These are phyloP conservation scores for Lasiosphaeriaceae sp. DNA, from an alignment of 495 filamentous ascomycete species.

Conservation along the genomic window DNA sequence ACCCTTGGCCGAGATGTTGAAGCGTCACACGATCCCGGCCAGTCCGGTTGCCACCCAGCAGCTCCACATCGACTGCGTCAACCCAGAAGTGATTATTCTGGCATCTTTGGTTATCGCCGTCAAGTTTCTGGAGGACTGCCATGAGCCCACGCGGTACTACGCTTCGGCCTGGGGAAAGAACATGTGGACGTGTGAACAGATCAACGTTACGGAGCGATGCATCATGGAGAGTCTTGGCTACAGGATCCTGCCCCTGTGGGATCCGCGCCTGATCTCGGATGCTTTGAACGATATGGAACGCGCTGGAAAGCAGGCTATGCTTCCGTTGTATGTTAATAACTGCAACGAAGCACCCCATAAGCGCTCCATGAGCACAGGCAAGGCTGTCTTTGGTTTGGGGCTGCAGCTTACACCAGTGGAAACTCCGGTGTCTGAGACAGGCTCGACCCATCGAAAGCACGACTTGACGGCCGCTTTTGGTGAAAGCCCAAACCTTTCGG, in stretches of 20 bases:
- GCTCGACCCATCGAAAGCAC: constrained; percentile 1
- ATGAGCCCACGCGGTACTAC: constrained; percentile 42
- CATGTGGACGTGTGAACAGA: constrained; percentile 49
- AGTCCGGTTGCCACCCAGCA: constrained; percentile 20
- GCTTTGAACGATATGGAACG: constrained; percentile 52
- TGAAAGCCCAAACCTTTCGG: background rate
- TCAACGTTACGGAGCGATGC: constrained; percentile 52
- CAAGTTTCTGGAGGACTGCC: constrained; percentile 51
- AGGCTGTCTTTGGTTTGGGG: constrained; percentile 32
- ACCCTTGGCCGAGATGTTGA: constrained; percentile 15
- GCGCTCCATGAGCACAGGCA: constrained; percentile 35
- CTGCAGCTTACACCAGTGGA: constrained; percentile 39
- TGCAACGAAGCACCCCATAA: constrained; percentile 21
- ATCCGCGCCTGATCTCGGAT: constrained; percentile 42
- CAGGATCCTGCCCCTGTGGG: constrained; percentile 49
- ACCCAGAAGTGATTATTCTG: constrained; percentile 50
- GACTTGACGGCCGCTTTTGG: constrained; percentile 9
- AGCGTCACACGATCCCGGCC: constrained; percentile 45
- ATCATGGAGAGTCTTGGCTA: constrained; percentile 53
- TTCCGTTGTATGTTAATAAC: constrained; percentile 11
- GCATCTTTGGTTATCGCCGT: constrained; percentile 46
- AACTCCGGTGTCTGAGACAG: constrained; percentile 33
- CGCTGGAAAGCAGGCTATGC: constrained; percentile 38
- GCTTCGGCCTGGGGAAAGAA: constrained; percentile 40
- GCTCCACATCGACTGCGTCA: constrained; percentile 51